Evolutionary conservation across 2,329 filamentous ascomycete genomes (phyloP).

Genomic region (Fusarium sp.): DNA sequence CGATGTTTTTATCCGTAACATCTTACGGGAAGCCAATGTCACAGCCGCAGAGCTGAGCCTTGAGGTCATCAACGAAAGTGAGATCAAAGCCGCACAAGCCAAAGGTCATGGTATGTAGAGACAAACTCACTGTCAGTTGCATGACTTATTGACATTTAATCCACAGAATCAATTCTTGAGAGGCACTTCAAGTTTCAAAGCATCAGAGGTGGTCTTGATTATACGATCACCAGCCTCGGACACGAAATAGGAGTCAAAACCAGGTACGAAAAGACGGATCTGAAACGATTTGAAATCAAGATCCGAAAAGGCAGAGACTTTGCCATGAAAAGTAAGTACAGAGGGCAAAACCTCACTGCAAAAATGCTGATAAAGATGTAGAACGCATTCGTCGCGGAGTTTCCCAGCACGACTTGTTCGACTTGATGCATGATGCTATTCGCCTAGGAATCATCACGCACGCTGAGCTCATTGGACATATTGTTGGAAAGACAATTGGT

Average conservation of each 20-base stretch:
- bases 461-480: conserved; percentile 9
- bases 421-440: conserved; percentile 20
- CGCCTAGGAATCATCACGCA: neutral
- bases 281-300: conserved; percentile 8
- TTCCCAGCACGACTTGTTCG: conserved; percentile 9
- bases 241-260: conserved; percentile 14
- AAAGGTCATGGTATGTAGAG: neutral
- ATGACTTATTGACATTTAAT: fast-evolving
- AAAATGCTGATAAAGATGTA: neutral
- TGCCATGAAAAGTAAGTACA: conserved; percentile 8
- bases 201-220: conserved; percentile 10
- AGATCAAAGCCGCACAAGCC: neutral
- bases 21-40: neutral
- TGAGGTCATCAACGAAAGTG: conserved; percentile 1
- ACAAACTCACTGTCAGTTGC: too few relatives aligned
- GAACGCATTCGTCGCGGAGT: conserved; percentile 15
- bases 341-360: too few relatives aligned
- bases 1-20: conserved; percentile 2
- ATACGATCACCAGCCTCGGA: conserved; percentile 4
- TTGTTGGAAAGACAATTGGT: conserved; percentile 9
- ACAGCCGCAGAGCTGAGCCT: neutral
- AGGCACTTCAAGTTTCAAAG: conserved; percentile 13
- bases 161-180: neutral
- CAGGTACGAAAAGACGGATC: neutral
- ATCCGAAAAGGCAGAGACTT: conserved; percentile 10